These are phyloP conservation scores for Rhizopus delemar DNA, from an alignment of 371 early-diverging fungal genomes.

Conservation along the genomic window DNA sequence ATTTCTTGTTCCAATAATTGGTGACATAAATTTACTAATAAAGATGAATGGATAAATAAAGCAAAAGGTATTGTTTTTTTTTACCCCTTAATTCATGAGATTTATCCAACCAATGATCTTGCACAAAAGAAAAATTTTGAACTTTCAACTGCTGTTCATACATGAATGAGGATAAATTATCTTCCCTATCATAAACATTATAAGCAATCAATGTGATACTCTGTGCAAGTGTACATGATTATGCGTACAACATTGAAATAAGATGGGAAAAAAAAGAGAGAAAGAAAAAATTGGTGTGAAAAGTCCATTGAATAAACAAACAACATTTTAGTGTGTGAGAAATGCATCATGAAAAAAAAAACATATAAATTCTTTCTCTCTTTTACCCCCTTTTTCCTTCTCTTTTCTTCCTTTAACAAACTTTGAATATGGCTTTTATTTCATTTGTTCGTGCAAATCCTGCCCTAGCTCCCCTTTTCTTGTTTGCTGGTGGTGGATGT, in stretches of 20 bases:
- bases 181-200: not conserved
- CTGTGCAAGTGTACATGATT: not conserved
- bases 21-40: constrained; percentile 6
- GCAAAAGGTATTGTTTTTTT: not conserved
- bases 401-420: constrained; percentile 6
- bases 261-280: not conserved
- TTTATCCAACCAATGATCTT: constrained; percentile 2
- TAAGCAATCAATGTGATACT: not conserved
- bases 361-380: constrained; percentile 1
- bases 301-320: not conserved
- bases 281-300: not conserved
- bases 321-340: constrained; percentile 3
- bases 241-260: constrained; percentile 10
- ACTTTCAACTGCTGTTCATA: not conserved
- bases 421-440: constrained; percentile 17
- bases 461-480: constrained; percentile 47
- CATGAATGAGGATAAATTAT: not conserved
- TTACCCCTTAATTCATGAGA: constrained; percentile 1
- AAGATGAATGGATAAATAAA: not conserved
- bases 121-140: not conserved
- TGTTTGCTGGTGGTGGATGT: constrained; percentile 49
- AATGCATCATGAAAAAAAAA: not conserved
- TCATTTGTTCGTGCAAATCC: constrained; percentile 40
- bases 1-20: constrained; percentile 8
- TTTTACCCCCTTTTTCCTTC: constrained; percentile 10